phyloP scores from a whole-genome alignment of 2,329 filamentous ascomycete species.

The Monosporascus ibericus region DNA sequence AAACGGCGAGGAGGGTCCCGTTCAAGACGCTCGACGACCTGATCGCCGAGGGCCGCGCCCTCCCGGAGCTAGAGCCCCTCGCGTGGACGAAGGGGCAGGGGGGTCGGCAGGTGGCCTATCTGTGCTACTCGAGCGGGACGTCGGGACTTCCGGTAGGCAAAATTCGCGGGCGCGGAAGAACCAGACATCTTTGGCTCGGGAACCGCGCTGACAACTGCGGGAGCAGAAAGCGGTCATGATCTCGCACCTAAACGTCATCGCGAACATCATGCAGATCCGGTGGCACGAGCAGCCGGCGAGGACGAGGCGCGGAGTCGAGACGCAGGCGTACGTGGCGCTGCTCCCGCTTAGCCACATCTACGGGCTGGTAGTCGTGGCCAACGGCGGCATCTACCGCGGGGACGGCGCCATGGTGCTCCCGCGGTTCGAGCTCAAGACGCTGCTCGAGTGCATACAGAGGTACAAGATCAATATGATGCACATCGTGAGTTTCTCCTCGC shows the following conservation, averaged over 20 bases:
- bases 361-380: slow-evolving; percentile 63
- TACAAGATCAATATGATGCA: slow-evolving; percentile 62
- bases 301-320: slow-evolving; percentile 20
- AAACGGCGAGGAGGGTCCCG: slow-evolving; percentile 31
- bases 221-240: slow-evolving; percentile 71
- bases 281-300: slow-evolving; percentile 33
- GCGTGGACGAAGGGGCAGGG: slow-evolving; percentile 55
- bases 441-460: slow-evolving; percentile 57
- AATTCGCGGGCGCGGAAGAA: no score
- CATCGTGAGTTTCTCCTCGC: slow-evolving; percentile 40
- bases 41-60: slow-evolving; percentile 47
- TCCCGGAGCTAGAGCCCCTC: slow-evolving; percentile 43
- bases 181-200: no score
- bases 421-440: slow-evolving; percentile 63
- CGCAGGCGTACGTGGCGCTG: slow-evolving; percentile 49
- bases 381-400: slow-evolving; percentile 60
- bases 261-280: slow-evolving; percentile 60
- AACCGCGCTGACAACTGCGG: not conserved
- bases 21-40: slow-evolving; percentile 60
- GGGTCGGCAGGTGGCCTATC: slow-evolving; percentile 57
- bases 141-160: slow-evolving; percentile 58
- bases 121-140: slow-evolving; percentile 70
- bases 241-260: slow-evolving; percentile 67
- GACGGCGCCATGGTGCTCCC: slow-evolving; percentile 65
- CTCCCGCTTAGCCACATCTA: slow-evolving; percentile 77